Base-by-base conservation (phyloP, 2,329 filamentous ascomycete species). In the Ophiocordyceps camponoti-leonardi region DNA sequence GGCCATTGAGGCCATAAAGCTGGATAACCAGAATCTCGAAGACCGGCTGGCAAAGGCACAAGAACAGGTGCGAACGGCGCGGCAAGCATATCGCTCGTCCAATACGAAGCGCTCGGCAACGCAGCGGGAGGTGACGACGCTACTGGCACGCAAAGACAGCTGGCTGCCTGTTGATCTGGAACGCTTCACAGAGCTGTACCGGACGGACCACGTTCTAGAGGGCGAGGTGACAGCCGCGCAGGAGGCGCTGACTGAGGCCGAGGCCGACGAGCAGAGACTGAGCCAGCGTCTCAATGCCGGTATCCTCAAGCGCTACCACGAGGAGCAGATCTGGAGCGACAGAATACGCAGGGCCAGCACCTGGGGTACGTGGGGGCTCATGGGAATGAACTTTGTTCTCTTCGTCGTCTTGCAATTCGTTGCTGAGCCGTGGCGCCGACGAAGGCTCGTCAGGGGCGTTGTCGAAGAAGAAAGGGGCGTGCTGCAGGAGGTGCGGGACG, bases 271-370 rank as follows among this genome's bases (percentile, higher is more conserved):
- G 49, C 84, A 94, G 63, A 80, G 83, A 49, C 75, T 87, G 1
- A 76, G 80, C 46, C 76, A 79, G 45, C 75, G 80, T 54, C 68
- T 98, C 45, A 90, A 83, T 58, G 79, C 82, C 49, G 79, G 81
- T 44, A 95, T 96, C 54, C 69, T 95, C 44, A 83, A 83, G 49
- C 78, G 93, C 49, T 98, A 98, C 63, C 92, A 98, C 62, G 92
- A 98, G 66, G 92, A 98, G 67, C 92, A 98, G 67, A 93, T 98
- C 47, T 98, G 92, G 92, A 94, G 86, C 58, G 92, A 98, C 61
- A 90, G 94, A 54, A 98, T 98, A 59, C 75, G 92, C 33, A 74
- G 92, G 52, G 94, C 94, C 71, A 92, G 84, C 60, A 98, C 92
- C 0, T 98, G 92, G 92, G 90, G 93, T 33, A 98, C 92, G 0